Conservation (phyloP, 495 filamentous ascomycete genomes). For the Sabuloglossum arenarium region DNA sequence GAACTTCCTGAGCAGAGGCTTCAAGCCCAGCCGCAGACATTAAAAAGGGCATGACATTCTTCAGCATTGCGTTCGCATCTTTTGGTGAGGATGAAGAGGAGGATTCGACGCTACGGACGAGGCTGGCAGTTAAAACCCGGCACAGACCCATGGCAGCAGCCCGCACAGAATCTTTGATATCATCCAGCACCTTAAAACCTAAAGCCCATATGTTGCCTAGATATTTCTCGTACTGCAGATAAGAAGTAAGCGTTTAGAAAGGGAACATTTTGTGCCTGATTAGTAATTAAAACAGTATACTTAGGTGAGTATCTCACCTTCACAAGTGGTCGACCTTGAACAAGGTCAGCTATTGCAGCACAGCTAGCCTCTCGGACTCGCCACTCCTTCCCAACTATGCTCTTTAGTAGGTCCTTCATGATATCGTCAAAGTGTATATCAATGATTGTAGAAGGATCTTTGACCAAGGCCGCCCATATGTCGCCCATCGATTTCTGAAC, state of each 20-base stretch:
- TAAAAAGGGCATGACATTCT: conserved; percentile 71
- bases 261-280: background rate
- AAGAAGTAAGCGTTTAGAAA: background rate
- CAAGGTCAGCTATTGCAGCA: conserved; percentile 67
- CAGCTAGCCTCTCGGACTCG: conserved; percentile 79
- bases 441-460: conserved; percentile 52
- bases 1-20: conserved; percentile 68
- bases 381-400: conserved; percentile 81
- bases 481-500: conserved; percentile 90
- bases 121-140: conserved; percentile 55
- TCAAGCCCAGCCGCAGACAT: conserved; percentile 78
- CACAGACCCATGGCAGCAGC: conserved; percentile 61
- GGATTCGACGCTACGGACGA: conserved; percentile 71
- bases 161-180: conserved; percentile 83
- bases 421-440: conserved; percentile 65
- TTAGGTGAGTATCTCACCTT: conserved; percentile 15
- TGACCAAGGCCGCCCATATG: conserved; percentile 86
- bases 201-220: conserved; percentile 65
- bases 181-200: conserved; percentile 72
- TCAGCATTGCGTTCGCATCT: conserved; percentile 56
- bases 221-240: conserved; percentile 47
- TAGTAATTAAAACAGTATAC: background rate
- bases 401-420: conserved; percentile 65
- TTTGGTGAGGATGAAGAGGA: conserved; percentile 39
- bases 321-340: conserved; percentile 50